Base-by-base conservation (phyloP, 805 yeast species). In the Saccharomycopsis vini region DNA sequence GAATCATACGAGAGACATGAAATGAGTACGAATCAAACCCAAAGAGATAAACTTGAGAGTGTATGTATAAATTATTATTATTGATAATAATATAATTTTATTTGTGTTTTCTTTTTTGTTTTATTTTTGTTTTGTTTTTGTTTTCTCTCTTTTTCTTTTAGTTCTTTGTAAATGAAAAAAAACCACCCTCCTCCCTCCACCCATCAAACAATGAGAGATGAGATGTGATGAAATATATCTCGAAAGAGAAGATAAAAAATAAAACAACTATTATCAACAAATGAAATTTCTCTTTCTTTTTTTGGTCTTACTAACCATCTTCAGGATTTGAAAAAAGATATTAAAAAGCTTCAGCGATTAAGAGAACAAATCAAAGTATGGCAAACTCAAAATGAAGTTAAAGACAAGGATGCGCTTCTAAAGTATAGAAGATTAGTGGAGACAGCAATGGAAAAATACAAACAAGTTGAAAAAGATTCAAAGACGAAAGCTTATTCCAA, bases 341-440 rank as follows among this genome's bases (percentile, higher is more conserved):
- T 92, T 63, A 90, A 92, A 64, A 90, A 88, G 62, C 72, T 90
- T 47, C 98, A 90, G 60, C 77, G 95, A 59, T 77, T 82, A 54
- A 75, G 97, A 59, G 97, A 90, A 62, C 97, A 87, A 65, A 85
- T 90, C 56, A 90, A 90, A 65, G 82, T 84, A 44, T 90, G 97
- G 97, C 68, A 88, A 61, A 78, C 90, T 29, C 88, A 88, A 53
- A 83, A 81, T 53, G 94, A 89, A 50, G 87, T 89, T 40, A 88
- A 94, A 60, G 95, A 90, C 56, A 92, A 86, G 59, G 51, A 48
- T 28, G 60, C 68, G 40, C 33, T 48, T 12, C 21, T 45, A 19
- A 39, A 32, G 16, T 23, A 39, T 36, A 36, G 51, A 18, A 23
- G 30, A 10, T 38, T 48, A 7, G 51, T 48, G 29, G 81, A 76